phyloP scores from a whole-genome alignment of 495 filamentous ascomycete species.

The Tuber aestivum region DNA sequence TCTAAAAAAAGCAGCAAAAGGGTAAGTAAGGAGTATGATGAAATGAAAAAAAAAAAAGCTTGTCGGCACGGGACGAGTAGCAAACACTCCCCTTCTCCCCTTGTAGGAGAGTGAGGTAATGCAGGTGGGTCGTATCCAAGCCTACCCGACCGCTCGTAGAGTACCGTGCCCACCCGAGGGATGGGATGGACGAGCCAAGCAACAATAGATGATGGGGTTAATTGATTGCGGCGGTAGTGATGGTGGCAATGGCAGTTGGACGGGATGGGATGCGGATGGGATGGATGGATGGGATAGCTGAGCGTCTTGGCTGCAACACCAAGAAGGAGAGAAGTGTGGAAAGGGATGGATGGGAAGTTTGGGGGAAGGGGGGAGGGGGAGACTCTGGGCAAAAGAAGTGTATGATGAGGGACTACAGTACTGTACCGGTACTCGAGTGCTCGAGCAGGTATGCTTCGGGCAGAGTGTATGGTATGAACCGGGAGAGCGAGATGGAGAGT shows the following conservation, averaged over 20 bases:
- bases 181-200: constrained; percentile 14
- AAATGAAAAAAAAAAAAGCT: background rate
- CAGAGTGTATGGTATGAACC: background rate
- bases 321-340: constrained; percentile 15
- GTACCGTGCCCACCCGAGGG: constrained; percentile 9
- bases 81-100: background rate
- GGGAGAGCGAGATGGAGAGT: constrained; percentile 3
- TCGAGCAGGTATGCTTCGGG: constrained; percentile 2
- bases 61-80: background rate
- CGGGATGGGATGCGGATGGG: constrained; percentile 2
- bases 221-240: background rate
- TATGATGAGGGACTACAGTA: no score
- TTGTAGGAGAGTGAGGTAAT: constrained; percentile 15
- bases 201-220: constrained; percentile 12
- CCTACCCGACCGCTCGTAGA: constrained; percentile 13
- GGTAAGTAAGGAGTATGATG: background rate
- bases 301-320: constrained; percentile 25
- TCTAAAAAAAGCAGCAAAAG: background rate
- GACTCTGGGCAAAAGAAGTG: background rate
- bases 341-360: constrained; percentile 21
- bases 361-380: constrained; percentile 11
- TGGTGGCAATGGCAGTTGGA: constrained; percentile 8
- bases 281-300: constrained; percentile 16
- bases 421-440: background rate
- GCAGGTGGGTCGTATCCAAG: constrained; percentile 7